Evolutionary conservation across 176 grass and related monocot species (phyloP).

Genomic region (Poa annua): DNA sequence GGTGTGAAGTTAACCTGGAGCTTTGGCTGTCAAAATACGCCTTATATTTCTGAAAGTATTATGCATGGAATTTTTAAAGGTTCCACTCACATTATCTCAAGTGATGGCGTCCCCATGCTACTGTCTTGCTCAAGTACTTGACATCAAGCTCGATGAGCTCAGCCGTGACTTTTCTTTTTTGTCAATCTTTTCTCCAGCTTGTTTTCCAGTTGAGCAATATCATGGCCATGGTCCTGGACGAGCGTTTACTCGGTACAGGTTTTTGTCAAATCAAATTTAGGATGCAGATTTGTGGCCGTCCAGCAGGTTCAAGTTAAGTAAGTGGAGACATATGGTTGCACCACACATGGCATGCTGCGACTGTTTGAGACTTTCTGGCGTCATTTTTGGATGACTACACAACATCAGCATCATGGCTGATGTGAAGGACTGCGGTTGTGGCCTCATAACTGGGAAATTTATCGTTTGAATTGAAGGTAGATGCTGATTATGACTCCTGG

Average conservation of each 20-base stretch:
- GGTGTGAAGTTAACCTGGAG: not conserved
- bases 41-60: not conserved
- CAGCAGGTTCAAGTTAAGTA: conserved; percentile 14
- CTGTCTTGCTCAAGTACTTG: not conserved
- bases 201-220: not conserved
- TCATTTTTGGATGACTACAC: conserved; percentile 4
- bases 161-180: not conserved
- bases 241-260: conserved; percentile 37
- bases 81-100: not conserved
- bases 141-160: not conserved
- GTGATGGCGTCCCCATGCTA: not conserved
- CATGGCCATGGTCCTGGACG: conserved; percentile 28
- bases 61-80: not conserved
- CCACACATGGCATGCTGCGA: conserved; percentile 5
- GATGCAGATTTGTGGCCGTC: conserved; percentile 6
- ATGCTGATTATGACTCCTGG: conserved; percentile 10
- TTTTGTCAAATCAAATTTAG: conserved; percentile 39
- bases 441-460: conserved; percentile 37
- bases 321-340: not conserved
- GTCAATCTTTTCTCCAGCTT: not conserved
- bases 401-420: conserved; percentile 29
- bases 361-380: not conserved
- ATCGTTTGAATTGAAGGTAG: conserved; percentile 31
- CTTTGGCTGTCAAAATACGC: not conserved
- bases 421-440: conserved; percentile 30